These are phyloP conservation scores for Skeletonema potamos DNA, from an alignment of 108 stramenopile genomes.

Conservation along the genomic window DNA sequence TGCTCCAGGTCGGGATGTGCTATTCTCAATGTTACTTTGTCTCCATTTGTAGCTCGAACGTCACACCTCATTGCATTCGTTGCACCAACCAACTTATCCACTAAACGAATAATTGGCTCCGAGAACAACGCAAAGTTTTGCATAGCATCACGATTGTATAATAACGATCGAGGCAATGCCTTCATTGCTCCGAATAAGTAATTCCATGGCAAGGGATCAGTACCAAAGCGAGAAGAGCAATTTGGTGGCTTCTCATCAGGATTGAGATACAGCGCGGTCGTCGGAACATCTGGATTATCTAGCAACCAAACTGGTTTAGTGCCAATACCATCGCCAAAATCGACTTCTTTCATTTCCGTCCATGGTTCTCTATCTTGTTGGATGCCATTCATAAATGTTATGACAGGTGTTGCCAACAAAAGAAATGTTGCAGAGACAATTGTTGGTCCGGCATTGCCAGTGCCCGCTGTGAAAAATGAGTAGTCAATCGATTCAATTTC, in stretches of 20 bases:
- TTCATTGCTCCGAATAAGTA: conserved; percentile 73
- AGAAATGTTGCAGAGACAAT: conserved; percentile 84
- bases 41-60: conserved; percentile 14
- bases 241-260: conserved; percentile 6
- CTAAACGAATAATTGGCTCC: conserved; percentile 80
- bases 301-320: conserved; percentile 57
- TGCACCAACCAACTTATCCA: conserved; percentile 81
- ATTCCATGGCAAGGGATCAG: conserved; percentile 84
- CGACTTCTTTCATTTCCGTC: conserved; percentile 37
- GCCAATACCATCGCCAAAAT: conserved; percentile 58
- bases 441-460: conserved; percentile 83
- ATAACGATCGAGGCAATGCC: conserved; percentile 51
- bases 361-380: conserved; percentile 45
- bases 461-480: conserved; percentile 83
- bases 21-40: conserved; percentile 29
- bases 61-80: conserved; percentile 43
- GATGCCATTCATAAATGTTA: conserved; percentile 57
- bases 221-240: conserved; percentile 73
- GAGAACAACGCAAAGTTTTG: conserved; percentile 73
- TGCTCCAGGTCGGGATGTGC: conserved; percentile 83
- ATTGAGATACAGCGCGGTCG: conserved; percentile 37
- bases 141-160: conserved; percentile 73
- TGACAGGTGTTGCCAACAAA: conserved; percentile 66
- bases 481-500: conserved; percentile 53
- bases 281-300: conserved; percentile 77